Evolutionary conservation across 1,139 yeast species (phyloP).

Genomic region (Hansenula lynferdii): DNA sequence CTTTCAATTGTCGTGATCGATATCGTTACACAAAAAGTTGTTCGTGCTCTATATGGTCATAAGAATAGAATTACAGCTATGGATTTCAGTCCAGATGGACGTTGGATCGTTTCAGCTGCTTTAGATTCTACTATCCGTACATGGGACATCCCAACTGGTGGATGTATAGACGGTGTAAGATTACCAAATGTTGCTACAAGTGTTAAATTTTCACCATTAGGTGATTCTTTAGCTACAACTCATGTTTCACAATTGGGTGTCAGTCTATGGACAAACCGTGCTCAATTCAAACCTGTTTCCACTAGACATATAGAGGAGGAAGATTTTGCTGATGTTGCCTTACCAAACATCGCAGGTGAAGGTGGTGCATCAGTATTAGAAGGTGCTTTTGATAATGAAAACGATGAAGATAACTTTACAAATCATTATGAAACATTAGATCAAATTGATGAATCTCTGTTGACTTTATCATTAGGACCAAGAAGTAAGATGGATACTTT

Average conservation of each 20-base stretch:
- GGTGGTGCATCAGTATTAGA: constrained; percentile 74
- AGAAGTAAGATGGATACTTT: constrained; percentile 75
- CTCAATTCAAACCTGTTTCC: constrained; percentile 71
- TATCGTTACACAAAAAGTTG: constrained; percentile 71
- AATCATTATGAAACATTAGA: constrained; percentile 48
- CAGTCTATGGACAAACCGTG: constrained; percentile 85
- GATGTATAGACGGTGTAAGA: constrained; percentile 88
- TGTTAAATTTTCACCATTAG: constrained; percentile 78
- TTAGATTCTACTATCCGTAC: constrained; percentile 88
- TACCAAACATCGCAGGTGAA: constrained; percentile 82
- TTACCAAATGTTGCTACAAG: constrained; percentile 77
- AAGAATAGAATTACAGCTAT: constrained; percentile 81
- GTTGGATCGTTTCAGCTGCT: constrained; percentile 87
- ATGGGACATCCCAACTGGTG: constrained; percentile 98
- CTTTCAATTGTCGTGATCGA: constrained; percentile 82
- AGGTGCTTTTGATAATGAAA: constrained; percentile 60
- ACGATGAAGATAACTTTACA: constrained; percentile 23
- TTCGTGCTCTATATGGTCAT: constrained; percentile 89
- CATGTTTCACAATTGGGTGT: constrained; percentile 92
- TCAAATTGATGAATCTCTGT: constrained; percentile 59
- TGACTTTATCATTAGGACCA: constrained; percentile 76
- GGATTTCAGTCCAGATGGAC: constrained; percentile 92
- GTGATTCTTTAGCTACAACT: constrained; percentile 89
- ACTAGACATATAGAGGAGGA: constrained; percentile 74
- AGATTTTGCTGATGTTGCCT: constrained; percentile 53